Evolutionary conservation across 257 asterid species (phyloP).

Genomic region (Solanum lignicaule): DNA sequence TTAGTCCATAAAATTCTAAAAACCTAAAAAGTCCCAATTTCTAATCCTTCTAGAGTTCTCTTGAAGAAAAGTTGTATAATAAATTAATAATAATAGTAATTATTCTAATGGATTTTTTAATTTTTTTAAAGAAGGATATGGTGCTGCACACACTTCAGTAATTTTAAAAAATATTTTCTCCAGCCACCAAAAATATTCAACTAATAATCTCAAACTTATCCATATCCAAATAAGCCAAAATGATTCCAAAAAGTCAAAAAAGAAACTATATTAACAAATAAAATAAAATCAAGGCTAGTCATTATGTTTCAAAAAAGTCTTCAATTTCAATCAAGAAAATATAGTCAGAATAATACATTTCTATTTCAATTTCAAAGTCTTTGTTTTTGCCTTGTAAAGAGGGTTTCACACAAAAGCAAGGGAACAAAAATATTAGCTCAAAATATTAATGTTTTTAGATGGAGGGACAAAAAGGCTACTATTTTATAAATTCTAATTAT

Average conservation of each 20-base stretch:
- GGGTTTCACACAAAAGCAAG: background rate
- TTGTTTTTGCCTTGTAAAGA: background rate
- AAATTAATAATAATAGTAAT: background rate
- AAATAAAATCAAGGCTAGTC: background rate
- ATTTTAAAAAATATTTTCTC: background rate
- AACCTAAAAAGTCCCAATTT: background rate
- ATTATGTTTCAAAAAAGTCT: background rate
- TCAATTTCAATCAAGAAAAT: background rate
- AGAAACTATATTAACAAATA: background rate
- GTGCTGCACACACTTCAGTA: background rate
- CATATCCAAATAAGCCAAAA: background rate
- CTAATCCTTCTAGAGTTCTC: background rate
- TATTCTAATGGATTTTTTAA: background rate
- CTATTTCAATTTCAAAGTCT: background rate
- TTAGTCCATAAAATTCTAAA: background rate
- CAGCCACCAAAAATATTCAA: background rate
- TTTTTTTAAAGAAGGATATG: background rate
- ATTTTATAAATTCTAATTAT: background rate
- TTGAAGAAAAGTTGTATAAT: background rate
- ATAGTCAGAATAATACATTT: background rate
- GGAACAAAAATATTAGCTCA: background rate
- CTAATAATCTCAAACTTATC: background rate
- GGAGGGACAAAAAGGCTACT: background rate
- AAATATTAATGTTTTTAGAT: background rate
- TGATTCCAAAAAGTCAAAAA: background rate